Percentiles rank a stretch among this genome's conserved stretches.
Conservation (phyloP, 305 asterid species). For the Rubia tinctorum region DNA sequence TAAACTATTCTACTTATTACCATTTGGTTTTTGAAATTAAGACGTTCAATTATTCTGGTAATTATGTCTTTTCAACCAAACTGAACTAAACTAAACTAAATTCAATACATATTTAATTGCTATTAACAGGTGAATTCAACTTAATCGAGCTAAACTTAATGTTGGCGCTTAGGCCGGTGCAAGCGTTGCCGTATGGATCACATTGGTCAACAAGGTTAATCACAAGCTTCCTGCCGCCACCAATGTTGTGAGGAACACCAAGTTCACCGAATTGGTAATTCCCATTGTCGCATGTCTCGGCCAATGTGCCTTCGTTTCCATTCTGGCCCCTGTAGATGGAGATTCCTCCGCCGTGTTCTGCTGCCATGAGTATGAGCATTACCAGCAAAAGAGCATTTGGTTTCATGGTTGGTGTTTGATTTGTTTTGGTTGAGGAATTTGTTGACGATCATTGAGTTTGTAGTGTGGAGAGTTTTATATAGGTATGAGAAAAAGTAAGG, state of each 20-base stretch:
- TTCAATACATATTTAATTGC: too few species aligned
- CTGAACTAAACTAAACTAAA: too few species aligned
- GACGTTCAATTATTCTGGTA: too few species aligned
- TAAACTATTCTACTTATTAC: too few species aligned
- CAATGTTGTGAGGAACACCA: constrained; percentile 21
- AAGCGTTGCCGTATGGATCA: constrained; percentile 17
- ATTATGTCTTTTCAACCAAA: too few species aligned
- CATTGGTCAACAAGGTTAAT: constrained; percentile 23
- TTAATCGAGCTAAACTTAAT: background rate
- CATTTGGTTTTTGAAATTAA: too few species aligned
- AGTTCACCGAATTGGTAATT: constrained; percentile 17
- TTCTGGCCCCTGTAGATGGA: constrained; percentile 26
- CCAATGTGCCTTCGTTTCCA: constrained; percentile 22
- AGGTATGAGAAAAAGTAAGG: background rate
- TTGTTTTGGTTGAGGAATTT: too few species aligned
- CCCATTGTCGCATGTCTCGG: constrained; percentile 20
- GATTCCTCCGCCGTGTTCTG: constrained; percentile 17
- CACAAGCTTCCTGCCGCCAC: constrained; percentile 18
- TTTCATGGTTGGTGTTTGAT: background rate
- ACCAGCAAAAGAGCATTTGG: background rate
- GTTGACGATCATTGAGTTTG: background rate
- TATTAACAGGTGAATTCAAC: too few species aligned
- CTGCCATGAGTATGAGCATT: background rate
- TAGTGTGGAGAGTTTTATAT: constrained; percentile 6
- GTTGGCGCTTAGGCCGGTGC: too few species aligned